Percentiles rank a stretch among this genome's conserved stretches.
Evolutionary conservation across 2,329 filamentous ascomycete genomes (phyloP).

Genomic region (Exophiala viscosa): DNA sequence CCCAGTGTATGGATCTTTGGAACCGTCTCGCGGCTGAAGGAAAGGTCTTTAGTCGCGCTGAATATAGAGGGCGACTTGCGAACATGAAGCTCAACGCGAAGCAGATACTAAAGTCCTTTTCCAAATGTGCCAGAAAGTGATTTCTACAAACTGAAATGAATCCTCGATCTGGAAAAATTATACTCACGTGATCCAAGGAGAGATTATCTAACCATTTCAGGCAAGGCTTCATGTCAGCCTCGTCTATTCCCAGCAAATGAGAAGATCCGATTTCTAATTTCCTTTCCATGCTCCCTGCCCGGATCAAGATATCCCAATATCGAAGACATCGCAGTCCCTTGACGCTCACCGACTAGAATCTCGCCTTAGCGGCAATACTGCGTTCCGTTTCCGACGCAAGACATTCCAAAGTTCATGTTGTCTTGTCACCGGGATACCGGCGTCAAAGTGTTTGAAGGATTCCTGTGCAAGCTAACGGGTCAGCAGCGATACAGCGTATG

Average conservation of each 20-base stretch:
- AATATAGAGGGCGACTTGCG: background rate
- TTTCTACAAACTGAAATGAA: background rate
- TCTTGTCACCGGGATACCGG: no score
- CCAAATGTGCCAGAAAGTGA: background rate
- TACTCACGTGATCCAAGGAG: conserved; percentile 4
- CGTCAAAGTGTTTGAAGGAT: no score
- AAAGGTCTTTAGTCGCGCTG: background rate
- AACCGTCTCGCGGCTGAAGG: background rate
- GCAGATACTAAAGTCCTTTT: background rate
- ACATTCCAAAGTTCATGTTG: background rate
- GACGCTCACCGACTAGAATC: no score
- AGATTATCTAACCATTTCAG: background rate
- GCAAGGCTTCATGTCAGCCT: background rate
- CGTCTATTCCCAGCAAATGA: background rate
- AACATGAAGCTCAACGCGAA: conserved; percentile 3
- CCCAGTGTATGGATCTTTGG: background rate
- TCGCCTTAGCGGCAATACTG: no score
- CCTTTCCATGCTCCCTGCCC: background rate
- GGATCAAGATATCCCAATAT: background rate
- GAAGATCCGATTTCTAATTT: background rate
- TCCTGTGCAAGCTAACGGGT: no score
- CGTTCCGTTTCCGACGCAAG: no score
- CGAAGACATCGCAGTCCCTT: background rate
- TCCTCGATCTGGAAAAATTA: conserved; percentile 5
- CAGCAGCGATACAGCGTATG: no score